Evolutionary conservation across 495 filamentous ascomycete genomes (phyloP), one percentile per base, ranked within the genome.

Genomic region (Trichoderma orchidacearum): DNA sequence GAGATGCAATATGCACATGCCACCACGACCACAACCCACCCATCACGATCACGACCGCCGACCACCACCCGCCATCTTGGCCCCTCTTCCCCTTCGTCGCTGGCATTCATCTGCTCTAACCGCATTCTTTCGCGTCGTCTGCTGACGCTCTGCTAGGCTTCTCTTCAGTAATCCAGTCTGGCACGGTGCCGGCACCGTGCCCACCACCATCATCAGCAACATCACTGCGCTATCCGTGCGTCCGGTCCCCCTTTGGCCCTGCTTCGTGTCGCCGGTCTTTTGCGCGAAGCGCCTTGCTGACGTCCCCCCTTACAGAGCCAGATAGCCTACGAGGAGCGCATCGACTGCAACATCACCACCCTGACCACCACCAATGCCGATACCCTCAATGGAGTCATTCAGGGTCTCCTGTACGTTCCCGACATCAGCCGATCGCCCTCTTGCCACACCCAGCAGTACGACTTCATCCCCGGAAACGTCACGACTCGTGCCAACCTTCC

Each of bases 341-440:
- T 85, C 38, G 63, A 77, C 25, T 72, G 72, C 56, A 81, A 82
- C 56, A 76, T 91, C 30, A 86, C 80, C 23, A 90, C 86, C 1
- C 74, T 95, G 12, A 86, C 87, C 3, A 76, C 75, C 54, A 81
- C 79, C 54, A 76, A 75, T 57, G 70, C 80, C 35, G 70, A 75
- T 3, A 71, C 66, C 17, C 64, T 72, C 9, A 79, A 77, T 52
- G 80, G 77, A 18, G 68, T 77, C 28, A 76, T 89, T 48, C 65
- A 79, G 55, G 91, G 92, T 34, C 76, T 96, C 3, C 73, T 96
- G 32, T 96, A 90, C 61, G 86, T 95, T 18, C 92, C 92, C 0
- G 78, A 77, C 54, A 79, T 95, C 18, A 61, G 68, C 5, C 38
- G 58, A 1, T 62, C 68, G 51, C 78, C 84, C 56, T 64, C 72